Conservation (phyloP, 768 basidiomycete species). For the Tulasnella sp. region DNA sequence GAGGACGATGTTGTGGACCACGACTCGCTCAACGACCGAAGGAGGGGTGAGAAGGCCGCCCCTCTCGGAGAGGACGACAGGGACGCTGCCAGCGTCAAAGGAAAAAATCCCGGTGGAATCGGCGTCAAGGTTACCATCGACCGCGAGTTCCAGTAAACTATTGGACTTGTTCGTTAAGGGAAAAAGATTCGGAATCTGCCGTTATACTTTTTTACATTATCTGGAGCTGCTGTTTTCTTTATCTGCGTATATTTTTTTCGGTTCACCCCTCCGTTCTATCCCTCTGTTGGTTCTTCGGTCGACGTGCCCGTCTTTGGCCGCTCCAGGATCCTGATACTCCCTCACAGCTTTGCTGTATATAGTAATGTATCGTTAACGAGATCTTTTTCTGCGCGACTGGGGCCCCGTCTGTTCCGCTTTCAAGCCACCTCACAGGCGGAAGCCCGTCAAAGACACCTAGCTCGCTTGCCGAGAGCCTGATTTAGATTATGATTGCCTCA, state of each 20-base stretch:
- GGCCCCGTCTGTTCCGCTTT: no score
- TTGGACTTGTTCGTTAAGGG: background rate
- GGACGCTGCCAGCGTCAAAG: conserved; percentile 34
- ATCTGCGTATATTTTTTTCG: background rate
- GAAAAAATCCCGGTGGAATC: conserved; percentile 33
- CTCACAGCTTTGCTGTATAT: background rate
- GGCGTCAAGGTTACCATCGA: conserved; percentile 63
- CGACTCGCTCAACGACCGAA: background rate
- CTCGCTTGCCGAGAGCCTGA: no score
- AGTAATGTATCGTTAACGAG: background rate
- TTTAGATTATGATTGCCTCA: no score
- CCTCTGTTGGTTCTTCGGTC: background rate
- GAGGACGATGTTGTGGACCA: conserved; percentile 22
- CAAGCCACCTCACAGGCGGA: no score
- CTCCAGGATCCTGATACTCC: no score
- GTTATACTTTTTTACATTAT: background rate
- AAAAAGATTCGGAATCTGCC: background rate
- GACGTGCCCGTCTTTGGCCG: background rate
- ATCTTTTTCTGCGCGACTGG: no score
- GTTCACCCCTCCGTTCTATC: background rate
- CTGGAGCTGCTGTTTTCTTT: background rate
- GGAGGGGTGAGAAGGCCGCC: conserved; percentile 43
- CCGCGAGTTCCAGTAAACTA: conserved; percentile 49
- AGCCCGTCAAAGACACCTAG: no score
- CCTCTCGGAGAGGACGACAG: conserved; percentile 42